Evolutionary conservation across 2,329 filamentous ascomycete species (phyloP).

Genomic region (Knufia fluminis): DNA sequence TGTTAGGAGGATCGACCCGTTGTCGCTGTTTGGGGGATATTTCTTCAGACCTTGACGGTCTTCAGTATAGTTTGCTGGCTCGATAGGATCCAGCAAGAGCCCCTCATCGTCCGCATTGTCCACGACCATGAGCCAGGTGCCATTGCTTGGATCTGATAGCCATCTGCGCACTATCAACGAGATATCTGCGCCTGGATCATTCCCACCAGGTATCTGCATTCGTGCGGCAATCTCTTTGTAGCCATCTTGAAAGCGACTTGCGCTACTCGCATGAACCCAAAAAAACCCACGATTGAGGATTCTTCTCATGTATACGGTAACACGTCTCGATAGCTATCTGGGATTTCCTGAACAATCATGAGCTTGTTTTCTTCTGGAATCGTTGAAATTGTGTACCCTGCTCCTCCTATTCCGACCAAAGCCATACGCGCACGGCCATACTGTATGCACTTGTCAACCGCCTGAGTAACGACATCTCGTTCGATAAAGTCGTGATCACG

Average conservation of each 20-base stretch:
- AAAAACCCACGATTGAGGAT: slow-evolving; percentile 23
- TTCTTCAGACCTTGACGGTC: neutral
- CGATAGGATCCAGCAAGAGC: neutral
- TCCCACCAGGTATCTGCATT: slow-evolving; percentile 13
- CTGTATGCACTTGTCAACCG: slow-evolving; percentile 19
- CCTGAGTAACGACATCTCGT: slow-evolving; percentile 23
- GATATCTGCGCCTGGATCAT: slow-evolving; percentile 7
- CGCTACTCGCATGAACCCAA: slow-evolving; percentile 25
- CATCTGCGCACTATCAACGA: slow-evolving; percentile 8
- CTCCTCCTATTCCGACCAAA: slow-evolving; percentile 30
- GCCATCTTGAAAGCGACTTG: slow-evolving; percentile 21
- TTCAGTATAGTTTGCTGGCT: neutral
- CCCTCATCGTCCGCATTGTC: slow-evolving; percentile 11
- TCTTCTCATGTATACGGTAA: slow-evolving; percentile 17
- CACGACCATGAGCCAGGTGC: slow-evolving; percentile 11
- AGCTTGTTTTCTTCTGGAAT: neutral
- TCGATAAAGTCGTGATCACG: slow-evolving; percentile 27
- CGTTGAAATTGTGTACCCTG: slow-evolving; percentile 23
- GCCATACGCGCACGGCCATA: slow-evolving; percentile 20
- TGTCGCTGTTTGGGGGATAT: neutral
- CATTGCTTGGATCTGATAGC: slow-evolving; percentile 9
- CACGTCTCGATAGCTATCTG: slow-evolving; percentile 25
- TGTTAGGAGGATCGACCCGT: slow-evolving; percentile 17
- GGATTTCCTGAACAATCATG: slow-evolving; percentile 22
- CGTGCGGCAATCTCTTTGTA: slow-evolving; percentile 20